These are phyloP conservation scores for Xerocomus amazonicus DNA, from an alignment of 1,284 basidiomycete species.

Conservation along the genomic window DNA sequence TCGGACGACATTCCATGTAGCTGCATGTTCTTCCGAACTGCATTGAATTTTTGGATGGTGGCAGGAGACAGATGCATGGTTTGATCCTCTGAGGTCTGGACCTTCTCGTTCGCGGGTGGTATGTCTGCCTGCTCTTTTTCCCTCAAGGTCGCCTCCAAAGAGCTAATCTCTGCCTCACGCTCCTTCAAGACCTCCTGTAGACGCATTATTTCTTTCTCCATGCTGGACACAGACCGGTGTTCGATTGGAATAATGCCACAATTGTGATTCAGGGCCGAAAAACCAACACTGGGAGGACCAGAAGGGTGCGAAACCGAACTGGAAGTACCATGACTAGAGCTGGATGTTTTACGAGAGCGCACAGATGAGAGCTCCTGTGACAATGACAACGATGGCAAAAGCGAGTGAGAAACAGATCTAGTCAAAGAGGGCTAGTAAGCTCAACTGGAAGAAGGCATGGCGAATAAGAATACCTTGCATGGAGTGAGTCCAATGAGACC, in stretches of 20 bases:
- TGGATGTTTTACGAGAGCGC: slow-evolving; percentile 78
- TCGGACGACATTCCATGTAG: slow-evolving; percentile 37
- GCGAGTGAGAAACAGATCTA: slow-evolving; percentile 83
- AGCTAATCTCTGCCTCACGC: slow-evolving; percentile 80
- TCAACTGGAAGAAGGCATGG: neutral
- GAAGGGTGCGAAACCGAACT: slow-evolving; percentile 54
- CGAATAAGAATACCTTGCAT: slow-evolving; percentile 59
- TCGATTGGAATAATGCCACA: slow-evolving; percentile 44
- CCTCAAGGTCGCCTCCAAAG: slow-evolving; percentile 67
- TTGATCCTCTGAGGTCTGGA: slow-evolving; percentile 20
- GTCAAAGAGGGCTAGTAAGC: slow-evolving; percentile 13
- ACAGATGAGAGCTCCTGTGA: slow-evolving; percentile 94
- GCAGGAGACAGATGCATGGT: slow-evolving; percentile 55
- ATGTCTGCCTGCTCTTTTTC: slow-evolving; percentile 38
- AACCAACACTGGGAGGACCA: slow-evolving; percentile 57
- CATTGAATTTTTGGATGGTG: slow-evolving; percentile 67
- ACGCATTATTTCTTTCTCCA: slow-evolving; percentile 91
- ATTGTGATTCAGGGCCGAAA: slow-evolving; percentile 47
- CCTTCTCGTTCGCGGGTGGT: slow-evolving; percentile 5
- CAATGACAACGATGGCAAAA: slow-evolving; percentile 84
- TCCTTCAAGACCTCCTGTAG: slow-evolving; percentile 86
- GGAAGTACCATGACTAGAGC: slow-evolving; percentile 65
- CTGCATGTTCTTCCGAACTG: slow-evolving; percentile 63
- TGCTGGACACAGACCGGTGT: slow-evolving; percentile 68
- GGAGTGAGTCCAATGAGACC: slow-evolving; percentile 79